Evolutionary conservation across 2,329 filamentous ascomycete species (phyloP), one percentile per base, ranked within the genome.

Genomic region (Colletotrichum lentis): DNA sequence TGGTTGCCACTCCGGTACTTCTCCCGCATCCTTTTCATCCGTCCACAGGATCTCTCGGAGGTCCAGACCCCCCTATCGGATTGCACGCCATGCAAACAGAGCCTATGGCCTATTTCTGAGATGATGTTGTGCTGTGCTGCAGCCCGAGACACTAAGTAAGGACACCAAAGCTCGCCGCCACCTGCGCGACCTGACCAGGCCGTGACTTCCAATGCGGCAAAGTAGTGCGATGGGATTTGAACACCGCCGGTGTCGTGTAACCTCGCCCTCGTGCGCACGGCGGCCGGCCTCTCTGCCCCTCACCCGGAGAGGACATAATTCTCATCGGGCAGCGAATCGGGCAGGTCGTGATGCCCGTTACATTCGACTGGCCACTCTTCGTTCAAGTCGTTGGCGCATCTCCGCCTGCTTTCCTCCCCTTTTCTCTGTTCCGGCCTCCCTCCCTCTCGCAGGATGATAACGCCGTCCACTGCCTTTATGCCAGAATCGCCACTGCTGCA

Each of bases 301-400:
- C 22, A 12, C 37, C 5, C 27, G 2, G 18, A 22, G 46, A 43
- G 22, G 2, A 6, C 11, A 27, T 16, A 20, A 14, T 14, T n/a
- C 37, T 47, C 58, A 44, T 62, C 44, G 16, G 50, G 56, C 43
- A 61, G 62, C 55, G 50, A 69, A 66, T 52, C 37, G 55, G 50
- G 56, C 55, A 69, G 66, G 37, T 66, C 50, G 27, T 47, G 18
- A 47, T 52, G 43, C 37, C 43, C 50, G 27, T 46, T 27, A 22
- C 49, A 39, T 56, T 61, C 55, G 47, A 37, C 65, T 54, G 41
- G 49, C 46, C 35, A 37, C 35, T 52, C 20, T 35, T 41, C 41
- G 24, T 20, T 20, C 43, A 57, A 47, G 31, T 60, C 41, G 37
- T 56, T 56, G 47, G 49, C 49, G 24, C 46, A 35, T 46, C n/a